Conservation (phyloP, 768 basidiomycete species). For the Calocera viscosa region DNA sequence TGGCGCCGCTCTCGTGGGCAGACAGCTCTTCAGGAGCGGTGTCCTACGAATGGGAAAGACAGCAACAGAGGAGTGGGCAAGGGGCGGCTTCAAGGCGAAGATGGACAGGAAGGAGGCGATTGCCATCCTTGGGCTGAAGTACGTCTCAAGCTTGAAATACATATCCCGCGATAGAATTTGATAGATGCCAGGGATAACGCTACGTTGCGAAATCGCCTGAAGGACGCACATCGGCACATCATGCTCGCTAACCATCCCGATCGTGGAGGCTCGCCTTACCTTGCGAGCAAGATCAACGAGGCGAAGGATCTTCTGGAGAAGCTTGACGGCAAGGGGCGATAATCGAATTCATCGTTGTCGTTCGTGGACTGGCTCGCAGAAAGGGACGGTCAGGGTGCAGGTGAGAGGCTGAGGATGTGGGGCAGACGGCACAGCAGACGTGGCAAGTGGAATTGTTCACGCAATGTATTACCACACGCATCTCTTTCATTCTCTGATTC, state of each 20-base stretch:
- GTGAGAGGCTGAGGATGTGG: background rate
- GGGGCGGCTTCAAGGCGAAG: constrained; percentile 88
- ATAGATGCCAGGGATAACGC: constrained; percentile 58
- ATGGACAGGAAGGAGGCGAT: constrained; percentile 95
- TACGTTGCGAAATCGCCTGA: constrained; percentile 58
- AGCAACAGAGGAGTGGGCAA: constrained; percentile 72
- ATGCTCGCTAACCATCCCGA: constrained; percentile 99
- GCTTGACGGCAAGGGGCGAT: constrained; percentile 32
- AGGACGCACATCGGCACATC: constrained; percentile 91
- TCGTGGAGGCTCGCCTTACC: constrained; percentile 93
- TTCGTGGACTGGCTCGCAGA: too few species aligned
- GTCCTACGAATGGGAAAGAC: constrained; percentile 40
- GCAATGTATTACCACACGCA: constrained; percentile 4
- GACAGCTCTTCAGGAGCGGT: constrained; percentile 55
- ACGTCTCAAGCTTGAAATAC: constrained; percentile 31
- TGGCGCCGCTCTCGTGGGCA: constrained; percentile 60
- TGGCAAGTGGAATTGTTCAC: background rate
- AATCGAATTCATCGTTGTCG: background rate
- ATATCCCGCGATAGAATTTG: too few species aligned
- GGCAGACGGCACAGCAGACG: background rate
- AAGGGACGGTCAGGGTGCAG: too few species aligned
- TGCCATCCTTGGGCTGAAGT: constrained; percentile 86
- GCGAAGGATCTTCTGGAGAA: constrained; percentile 88
- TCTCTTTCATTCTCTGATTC: background rate
- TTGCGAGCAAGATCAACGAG: constrained; percentile 98